A percentile compares a stretch with the other conserved stretches of the same genome.
Evolutionary conservation across 2,329 filamentous ascomycete genomes (phyloP).

Genomic region (Penicillium sp.): DNA sequence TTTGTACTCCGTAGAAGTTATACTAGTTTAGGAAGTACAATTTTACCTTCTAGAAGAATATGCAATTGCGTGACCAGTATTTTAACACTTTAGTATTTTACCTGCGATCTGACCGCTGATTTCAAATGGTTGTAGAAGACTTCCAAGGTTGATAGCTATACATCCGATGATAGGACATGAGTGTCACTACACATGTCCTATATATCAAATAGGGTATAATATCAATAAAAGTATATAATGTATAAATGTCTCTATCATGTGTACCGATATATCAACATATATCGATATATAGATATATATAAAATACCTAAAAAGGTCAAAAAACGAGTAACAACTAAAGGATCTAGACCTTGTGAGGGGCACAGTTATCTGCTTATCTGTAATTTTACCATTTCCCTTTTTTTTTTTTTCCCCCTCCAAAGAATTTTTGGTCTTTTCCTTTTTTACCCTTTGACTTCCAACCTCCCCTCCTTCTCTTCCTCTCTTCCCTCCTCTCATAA

Average conservation of each 20-base stretch:
- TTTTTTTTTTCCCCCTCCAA: conserved; percentile 12
- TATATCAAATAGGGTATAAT: background rate
- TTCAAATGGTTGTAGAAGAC: background rate
- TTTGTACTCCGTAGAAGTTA: background rate
- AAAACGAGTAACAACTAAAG: background rate
- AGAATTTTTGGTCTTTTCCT: conserved; percentile 15
- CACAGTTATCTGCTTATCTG: conserved; percentile 8
- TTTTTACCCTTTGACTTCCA: conserved; percentile 16
- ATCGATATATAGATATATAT: background rate
- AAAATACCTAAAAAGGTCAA: background rate
- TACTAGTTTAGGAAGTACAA: background rate
- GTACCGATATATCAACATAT: background rate
- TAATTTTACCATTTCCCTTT: conserved; percentile 7
- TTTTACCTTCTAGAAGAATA: background rate
- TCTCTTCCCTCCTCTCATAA: conserved; percentile 25
- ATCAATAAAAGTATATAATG: background rate
- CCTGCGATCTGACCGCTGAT: background rate
- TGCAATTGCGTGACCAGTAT: conserved; percentile 4
- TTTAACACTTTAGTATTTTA: background rate
- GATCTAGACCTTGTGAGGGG: conserved; percentile 5
- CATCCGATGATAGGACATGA: too few relatives aligned
- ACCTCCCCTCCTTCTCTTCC: conserved; percentile 13
- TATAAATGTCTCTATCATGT: background rate
- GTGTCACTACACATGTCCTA: too few relatives aligned
- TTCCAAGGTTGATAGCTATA: background rate